Evolutionary conservation across 148 eudicot species (phyloP).

Genomic region (Rhododendron mucronatum): DNA sequence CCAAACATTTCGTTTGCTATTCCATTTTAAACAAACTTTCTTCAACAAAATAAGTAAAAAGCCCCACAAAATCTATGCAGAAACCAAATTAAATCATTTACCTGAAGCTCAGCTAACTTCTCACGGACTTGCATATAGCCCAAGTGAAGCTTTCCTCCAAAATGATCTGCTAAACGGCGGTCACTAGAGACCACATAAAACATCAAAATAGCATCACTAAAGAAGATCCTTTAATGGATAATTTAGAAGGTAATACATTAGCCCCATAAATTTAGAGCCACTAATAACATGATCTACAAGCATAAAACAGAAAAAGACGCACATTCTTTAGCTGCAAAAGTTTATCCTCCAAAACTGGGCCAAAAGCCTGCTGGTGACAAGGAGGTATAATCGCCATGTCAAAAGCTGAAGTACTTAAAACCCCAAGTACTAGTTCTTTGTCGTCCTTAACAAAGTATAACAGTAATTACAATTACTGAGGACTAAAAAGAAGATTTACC

Average conservation of each 20-base stretch:
- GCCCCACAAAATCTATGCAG: background rate
- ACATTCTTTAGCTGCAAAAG: conserved; percentile 94
- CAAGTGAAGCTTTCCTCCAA: conserved; percentile 96
- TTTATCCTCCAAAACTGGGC: conserved; percentile 93
- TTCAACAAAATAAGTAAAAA: background rate
- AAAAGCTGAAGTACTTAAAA: conserved; percentile 65
- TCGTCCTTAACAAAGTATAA: conserved; percentile 24
- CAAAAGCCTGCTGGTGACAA: conserved; percentile 96
- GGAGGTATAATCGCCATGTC: conserved; percentile 89
- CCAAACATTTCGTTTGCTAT: background rate
- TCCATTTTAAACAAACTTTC: background rate
- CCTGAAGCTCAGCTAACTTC: conserved; percentile 89
- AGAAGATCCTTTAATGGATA: background rate
- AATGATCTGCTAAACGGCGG: conserved; percentile 97
- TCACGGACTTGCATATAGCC: conserved; percentile 99
- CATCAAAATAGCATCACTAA: background rate
- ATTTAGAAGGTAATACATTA: background rate
- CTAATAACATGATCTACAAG: conserved; percentile 56
- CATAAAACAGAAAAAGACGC: conserved; percentile 73
- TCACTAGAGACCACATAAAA: conserved; percentile 57
- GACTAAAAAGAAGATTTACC: conserved; percentile 33
- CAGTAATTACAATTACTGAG: background rate
- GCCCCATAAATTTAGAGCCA: conserved; percentile 38
- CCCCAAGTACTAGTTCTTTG: conserved; percentile 33
- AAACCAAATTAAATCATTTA: conserved; percentile 16